Evolutionary conservation across 306 rosid species (phyloP).

Genomic region (Ceratonia siliqua): DNA sequence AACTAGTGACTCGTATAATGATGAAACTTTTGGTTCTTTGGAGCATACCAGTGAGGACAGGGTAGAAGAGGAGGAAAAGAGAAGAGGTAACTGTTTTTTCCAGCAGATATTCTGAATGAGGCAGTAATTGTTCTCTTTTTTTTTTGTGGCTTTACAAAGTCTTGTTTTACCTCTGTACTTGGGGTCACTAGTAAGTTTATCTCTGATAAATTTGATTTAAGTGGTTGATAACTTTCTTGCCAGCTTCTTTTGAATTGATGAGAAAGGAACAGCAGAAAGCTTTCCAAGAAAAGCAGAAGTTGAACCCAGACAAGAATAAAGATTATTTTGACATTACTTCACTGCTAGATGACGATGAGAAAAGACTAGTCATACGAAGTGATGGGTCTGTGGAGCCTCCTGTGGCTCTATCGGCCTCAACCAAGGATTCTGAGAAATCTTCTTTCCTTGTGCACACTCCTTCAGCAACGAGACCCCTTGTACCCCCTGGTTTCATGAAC

Average conservation of each 20-base stretch:
- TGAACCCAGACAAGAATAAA: constrained; percentile 58
- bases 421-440: constrained; percentile 60
- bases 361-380: constrained; percentile 43
- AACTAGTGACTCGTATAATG: constrained; percentile 61
- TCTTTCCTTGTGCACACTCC: constrained; percentile 53
- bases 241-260: constrained; percentile 90
- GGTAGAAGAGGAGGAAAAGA: constrained; percentile 92
- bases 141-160: neutral
- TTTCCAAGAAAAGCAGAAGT: constrained; percentile 69
- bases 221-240: constrained; percentile 39
- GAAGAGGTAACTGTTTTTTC: constrained; percentile 73
- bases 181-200: constrained; percentile 2
- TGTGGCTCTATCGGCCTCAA: constrained; percentile 40
- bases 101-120: constrained; percentile 19
- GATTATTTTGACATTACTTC: constrained; percentile 55
- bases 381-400: constrained; percentile 54
- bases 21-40: constrained; percentile 92
- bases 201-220: constrained; percentile 25
- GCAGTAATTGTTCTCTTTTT: constrained; percentile 10
- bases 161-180: constrained; percentile 23
- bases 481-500: constrained; percentile 90
- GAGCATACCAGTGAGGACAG: constrained; percentile 78
- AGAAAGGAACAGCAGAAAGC: constrained; percentile 90
- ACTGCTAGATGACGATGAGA: constrained; percentile 59
- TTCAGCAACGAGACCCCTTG: constrained; percentile 81